These are phyloP conservation scores for Leersia perrieri DNA, from an alignment of 176 grass and related monocot genomes.

Conservation along the genomic window DNA sequence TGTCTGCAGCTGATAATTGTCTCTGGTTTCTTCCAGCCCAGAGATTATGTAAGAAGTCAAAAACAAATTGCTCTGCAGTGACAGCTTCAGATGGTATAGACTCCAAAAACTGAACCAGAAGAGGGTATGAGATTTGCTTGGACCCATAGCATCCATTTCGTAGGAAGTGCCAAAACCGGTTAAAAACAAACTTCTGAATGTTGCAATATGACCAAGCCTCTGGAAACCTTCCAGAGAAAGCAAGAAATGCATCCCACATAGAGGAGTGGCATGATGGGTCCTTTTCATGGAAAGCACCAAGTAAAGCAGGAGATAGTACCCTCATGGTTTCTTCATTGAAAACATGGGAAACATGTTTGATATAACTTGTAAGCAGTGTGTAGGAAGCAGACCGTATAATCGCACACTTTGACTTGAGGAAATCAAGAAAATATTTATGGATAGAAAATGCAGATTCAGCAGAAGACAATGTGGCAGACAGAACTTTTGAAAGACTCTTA, in stretches of 20 bases:
- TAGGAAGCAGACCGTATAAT: constrained; percentile 71
- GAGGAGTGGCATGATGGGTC: constrained; percentile 74
- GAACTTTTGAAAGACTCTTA: constrained; percentile 66
- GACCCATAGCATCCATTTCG: constrained; percentile 96
- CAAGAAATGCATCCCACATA: constrained; percentile 85
- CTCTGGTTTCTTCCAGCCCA: constrained; percentile 82
- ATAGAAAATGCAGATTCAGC: constrained; percentile 70
- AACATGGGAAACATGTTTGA: constrained; percentile 73
- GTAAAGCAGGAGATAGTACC: constrained; percentile 59
- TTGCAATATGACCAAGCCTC: constrained; percentile 90
- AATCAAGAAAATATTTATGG: constrained; percentile 84
- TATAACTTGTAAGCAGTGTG: constrained; percentile 74
- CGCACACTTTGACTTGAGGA: constrained; percentile 71
- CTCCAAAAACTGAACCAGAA: constrained; percentile 74
- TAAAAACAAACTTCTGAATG: constrained; percentile 65
- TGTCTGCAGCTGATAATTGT: constrained; percentile 68
- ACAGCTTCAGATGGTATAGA: constrained; percentile 59
- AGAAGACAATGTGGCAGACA: constrained; percentile 54
- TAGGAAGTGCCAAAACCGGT: constrained; percentile 72
- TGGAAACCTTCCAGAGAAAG: constrained; percentile 73
- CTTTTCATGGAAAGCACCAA: constrained; percentile 82
- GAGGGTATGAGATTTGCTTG: constrained; percentile 69
- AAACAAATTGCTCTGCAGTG: constrained; percentile 61
- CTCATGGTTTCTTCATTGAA: constrained; percentile 82
- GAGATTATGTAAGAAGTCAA: constrained; percentile 75